Conservation (phyloP, 2,329 filamentous ascomycete species). For the Talaromyces verruculosus region DNA sequence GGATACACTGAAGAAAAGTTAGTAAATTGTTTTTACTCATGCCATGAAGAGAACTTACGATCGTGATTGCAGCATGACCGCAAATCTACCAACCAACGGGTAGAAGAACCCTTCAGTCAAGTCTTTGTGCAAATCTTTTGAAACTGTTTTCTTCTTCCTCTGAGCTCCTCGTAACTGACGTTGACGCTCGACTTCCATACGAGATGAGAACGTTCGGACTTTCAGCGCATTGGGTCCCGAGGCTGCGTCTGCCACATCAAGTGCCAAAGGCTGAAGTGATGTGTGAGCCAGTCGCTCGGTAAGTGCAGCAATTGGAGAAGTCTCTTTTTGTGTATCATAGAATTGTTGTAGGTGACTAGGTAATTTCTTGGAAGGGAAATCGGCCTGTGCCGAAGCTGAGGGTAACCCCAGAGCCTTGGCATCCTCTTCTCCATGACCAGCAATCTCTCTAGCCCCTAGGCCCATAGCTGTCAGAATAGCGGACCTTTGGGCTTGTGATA, state of each 20-base stretch:
- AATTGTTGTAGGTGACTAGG: constrained; percentile 71
- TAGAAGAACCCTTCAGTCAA: constrained; percentile 80
- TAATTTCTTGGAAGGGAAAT: constrained; percentile 78
- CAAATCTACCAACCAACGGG: constrained; percentile 79
- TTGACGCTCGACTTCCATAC: constrained; percentile 64
- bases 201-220: constrained; percentile 81
- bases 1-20: constrained; percentile 27
- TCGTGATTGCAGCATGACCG: constrained; percentile 59
- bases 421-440: constrained; percentile 66
- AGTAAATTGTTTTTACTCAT: constrained; percentile 7
- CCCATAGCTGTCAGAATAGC: constrained; percentile 80
- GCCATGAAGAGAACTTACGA: constrained; percentile 36
- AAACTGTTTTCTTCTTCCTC: constrained; percentile 57
- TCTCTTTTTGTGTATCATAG: constrained; percentile 53
- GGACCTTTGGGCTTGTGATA: constrained; percentile 80
- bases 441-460: constrained; percentile 77
- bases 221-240: constrained; percentile 84
- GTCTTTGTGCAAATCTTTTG: constrained; percentile 75
- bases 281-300: constrained; percentile 65
- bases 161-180: constrained; percentile 43
- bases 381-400: constrained; percentile 34
- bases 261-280: constrained; percentile 79
- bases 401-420: constrained; percentile 38
- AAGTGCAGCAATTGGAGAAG: constrained; percentile 65
- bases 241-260: constrained; percentile 73